Base-by-base conservation (phyloP, 345 rosid species). In the thale cress (Arabidopsis thaliana) region DNA sequence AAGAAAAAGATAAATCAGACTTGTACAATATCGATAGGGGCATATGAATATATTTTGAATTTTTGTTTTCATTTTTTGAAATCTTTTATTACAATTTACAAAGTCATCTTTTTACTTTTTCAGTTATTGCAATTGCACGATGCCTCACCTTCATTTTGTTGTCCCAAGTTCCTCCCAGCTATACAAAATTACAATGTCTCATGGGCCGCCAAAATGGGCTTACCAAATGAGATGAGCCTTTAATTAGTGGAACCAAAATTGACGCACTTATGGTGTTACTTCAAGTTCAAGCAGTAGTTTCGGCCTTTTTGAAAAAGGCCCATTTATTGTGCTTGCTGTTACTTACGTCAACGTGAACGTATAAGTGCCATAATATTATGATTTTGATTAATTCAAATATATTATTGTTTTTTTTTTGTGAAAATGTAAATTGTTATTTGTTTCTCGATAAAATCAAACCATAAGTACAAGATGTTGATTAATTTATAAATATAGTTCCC, bases 131-230 rank as follows among this genome's bases (percentile, higher is more conserved):
- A 32, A 12, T 11, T 33, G 42, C 60, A 32, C 3, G 32, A 14
- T 30, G 59, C 9, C n/a, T n/a, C 34, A 52, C 3, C 57, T 51
- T 25, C 1, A 1, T 24, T 44, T 50, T 8, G 56, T 50, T 16
- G 20, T 16, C 20, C 20, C 20, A 16, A 16, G 20, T 16, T 16
- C 20, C 32, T 4, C 56, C 56, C 8, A 5, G 13, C 37, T 30
- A 55, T 2, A 53, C 11, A 57, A n/a, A 57, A 57, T 23, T 14
- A 25, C 56, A 16, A 58, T 60, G 2, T 42, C 6, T n/a, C 14
- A 24, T 61, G 61, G 76, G 60, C 50, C 3, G 20, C 20, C 20
- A 16, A 38, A 14, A 1, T 72, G 24, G 42, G 68, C 68, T 59
- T 32, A 13, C 20, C 33, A 11, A 22, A 28, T 51, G 22, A 55